Percentiles rank a stretch among this genome's conserved stretches.
Evolutionary conservation across 2,329 filamentous ascomycete species (phyloP).

Genomic region (Thermothelomyces thermophilus): DNA sequence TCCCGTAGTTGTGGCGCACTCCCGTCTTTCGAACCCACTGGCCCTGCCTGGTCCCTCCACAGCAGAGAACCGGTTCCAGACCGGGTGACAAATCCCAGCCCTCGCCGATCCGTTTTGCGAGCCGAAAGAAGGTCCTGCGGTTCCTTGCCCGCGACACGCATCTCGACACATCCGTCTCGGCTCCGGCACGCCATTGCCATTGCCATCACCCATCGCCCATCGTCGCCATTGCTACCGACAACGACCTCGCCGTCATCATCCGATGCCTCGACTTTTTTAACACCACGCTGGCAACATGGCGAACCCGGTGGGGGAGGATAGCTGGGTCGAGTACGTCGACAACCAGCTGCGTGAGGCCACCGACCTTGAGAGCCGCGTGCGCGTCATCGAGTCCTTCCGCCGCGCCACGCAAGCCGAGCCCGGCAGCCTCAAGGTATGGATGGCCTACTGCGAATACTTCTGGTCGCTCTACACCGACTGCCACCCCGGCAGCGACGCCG

Average conservation of each 20-base stretch:
- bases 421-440: slow-evolving; percentile 67
- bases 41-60: not conserved
- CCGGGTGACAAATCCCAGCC: slow-evolving; percentile 12
- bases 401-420: slow-evolving; percentile 65
- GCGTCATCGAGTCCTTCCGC: slow-evolving; percentile 65
- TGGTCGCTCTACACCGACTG: slow-evolving; percentile 62
- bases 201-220: not conserved
- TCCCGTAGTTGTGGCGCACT: too few relatives aligned
- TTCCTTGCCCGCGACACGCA: not conserved
- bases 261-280: slow-evolving; percentile 23
- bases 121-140: not conserved
- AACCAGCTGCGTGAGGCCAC: slow-evolving; percentile 58
- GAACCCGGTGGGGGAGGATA: slow-evolving; percentile 63
- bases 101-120: slow-evolving; percentile 6
- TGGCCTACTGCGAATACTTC: slow-evolving; percentile 71
- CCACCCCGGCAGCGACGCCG: slow-evolving; percentile 46
- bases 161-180: not conserved
- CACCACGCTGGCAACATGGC: slow-evolving; percentile 21
- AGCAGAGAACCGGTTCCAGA: slow-evolving; percentile 6
- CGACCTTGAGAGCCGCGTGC: slow-evolving; percentile 60
- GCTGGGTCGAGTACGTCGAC: slow-evolving; percentile 70
- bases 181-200: not conserved
- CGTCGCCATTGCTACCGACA: not conserved
- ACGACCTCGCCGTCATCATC: slow-evolving; percentile 2
- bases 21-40: not conserved